Evolutionary conservation across 208 protist genomes (phyloP).

Genomic region (Acanthamoeba triangularis): DNA sequence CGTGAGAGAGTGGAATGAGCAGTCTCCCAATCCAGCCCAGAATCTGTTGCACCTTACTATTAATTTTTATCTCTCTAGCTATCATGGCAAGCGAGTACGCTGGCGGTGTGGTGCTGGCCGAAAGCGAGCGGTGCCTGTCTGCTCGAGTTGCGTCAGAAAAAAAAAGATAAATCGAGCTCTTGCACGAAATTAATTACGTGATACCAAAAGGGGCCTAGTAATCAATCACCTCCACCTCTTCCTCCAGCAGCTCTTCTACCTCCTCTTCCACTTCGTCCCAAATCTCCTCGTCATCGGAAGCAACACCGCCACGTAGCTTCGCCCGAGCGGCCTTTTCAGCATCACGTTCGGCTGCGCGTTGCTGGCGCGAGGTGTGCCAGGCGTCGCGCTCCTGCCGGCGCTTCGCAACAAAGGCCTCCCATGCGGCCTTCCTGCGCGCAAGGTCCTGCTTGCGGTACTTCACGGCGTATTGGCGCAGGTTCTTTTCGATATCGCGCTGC

Average conservation of each 20-base stretch:
- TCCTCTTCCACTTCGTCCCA: slow-evolving; percentile 24
- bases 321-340: background rate
- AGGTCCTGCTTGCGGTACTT: slow-evolving; percentile 38
- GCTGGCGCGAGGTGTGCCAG: background rate
- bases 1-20: too few species aligned
- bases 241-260: slow-evolving; percentile 25
- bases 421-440: background rate
- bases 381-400: background rate
- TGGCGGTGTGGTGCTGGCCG: too few species aligned
- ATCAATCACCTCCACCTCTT: slow-evolving; percentile 61
- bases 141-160: too few species aligned
- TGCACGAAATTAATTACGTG: too few species aligned
- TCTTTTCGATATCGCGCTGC: slow-evolving; percentile 27
- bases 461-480: slow-evolving; percentile 11
- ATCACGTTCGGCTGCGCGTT: background rate
- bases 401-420: slow-evolving; percentile 4
- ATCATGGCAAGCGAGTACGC: too few species aligned
- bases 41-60: too few species aligned
- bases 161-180: too few species aligned
- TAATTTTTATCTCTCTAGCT: too few species aligned
- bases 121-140: too few species aligned
- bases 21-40: too few species aligned
- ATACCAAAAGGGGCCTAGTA: too few species aligned
- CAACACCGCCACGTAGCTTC: slow-evolving; percentile 1
- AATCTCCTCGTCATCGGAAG: slow-evolving; percentile 2